phyloP scores from a whole-genome alignment of 2,329 filamentous ascomycete species.

The Apiospora pterosperma region DNA sequence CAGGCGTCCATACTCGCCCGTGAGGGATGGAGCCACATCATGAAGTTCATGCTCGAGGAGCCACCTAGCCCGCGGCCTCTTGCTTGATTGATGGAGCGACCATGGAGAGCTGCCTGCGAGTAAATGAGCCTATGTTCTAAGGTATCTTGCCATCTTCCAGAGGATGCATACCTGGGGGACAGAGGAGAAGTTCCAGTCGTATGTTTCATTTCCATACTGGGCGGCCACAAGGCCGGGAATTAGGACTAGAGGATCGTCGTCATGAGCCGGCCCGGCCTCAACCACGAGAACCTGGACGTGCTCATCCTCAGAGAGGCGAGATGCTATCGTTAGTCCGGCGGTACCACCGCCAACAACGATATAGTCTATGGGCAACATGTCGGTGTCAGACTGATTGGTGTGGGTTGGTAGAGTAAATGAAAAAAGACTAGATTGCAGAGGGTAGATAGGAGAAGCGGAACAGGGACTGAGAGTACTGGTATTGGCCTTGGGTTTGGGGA shows the following conservation, averaged over 20 bases:
- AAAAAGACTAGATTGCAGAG: too few species aligned
- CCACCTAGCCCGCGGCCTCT: slow-evolving; percentile 31
- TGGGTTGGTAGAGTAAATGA: too few species aligned
- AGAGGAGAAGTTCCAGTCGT: slow-evolving; percentile 38
- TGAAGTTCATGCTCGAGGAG: slow-evolving; percentile 25
- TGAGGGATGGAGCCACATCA: slow-evolving; percentile 24
- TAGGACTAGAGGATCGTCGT: slow-evolving; percentile 30
- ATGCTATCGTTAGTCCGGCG: slow-evolving; percentile 42
- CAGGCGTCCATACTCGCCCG: slow-evolving; percentile 24
- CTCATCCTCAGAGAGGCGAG: slow-evolving; percentile 35
- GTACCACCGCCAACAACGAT: slow-evolving; percentile 48
- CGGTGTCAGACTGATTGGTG: too few species aligned
- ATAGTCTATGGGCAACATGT: too few species aligned
- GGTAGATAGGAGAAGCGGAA: too few species aligned
- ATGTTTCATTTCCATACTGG: slow-evolving; percentile 31
- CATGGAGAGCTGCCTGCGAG: slow-evolving; percentile 22
- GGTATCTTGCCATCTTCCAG: too few species aligned
- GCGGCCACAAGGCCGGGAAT: slow-evolving; percentile 30
- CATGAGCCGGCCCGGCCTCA: slow-evolving; percentile 33
- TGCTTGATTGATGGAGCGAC: slow-evolving; percentile 27
- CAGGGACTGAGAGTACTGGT: too few species aligned
- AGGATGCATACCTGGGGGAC: slow-evolving; percentile 26
- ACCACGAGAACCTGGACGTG: slow-evolving; percentile 33
- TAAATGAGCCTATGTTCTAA: too few species aligned
- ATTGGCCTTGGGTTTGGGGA: too few species aligned